Evolutionary conservation across 192 early-diverging fungal genomes (phyloP).

Genomic region (Neocallimastix lanati): DNA sequence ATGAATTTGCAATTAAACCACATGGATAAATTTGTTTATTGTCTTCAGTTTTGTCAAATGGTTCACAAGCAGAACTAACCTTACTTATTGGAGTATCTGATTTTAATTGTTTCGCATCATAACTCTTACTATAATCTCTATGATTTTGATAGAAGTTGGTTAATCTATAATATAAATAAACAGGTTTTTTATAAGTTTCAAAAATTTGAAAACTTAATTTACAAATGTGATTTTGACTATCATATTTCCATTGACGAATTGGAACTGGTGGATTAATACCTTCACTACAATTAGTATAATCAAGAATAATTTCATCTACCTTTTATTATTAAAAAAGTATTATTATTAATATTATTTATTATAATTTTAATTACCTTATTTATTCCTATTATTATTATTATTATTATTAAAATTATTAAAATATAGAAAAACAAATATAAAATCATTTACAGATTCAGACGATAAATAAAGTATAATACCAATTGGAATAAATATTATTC

Average conservation of each 20-base stretch:
- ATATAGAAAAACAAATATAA: too few relatives aligned
- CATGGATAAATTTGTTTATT: conserved; percentile 71
- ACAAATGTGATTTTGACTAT: conserved; percentile 30
- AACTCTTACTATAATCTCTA: conserved; percentile 73
- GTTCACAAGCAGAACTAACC: not conserved
- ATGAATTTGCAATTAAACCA: conserved; percentile 92
- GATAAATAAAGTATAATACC: conserved; percentile 80
- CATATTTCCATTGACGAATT: conserved; percentile 21
- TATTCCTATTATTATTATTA: too few relatives aligned
- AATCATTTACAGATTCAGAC: conserved; percentile 51
- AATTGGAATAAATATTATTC: conserved; percentile 86
- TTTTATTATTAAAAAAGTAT: too few relatives aligned
- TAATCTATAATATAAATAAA: conserved; percentile 87
- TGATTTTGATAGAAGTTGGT: conserved; percentile 99
- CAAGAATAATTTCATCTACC: conserved; percentile 59
- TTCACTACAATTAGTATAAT: conserved; percentile 74
- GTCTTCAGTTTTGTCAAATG: too few relatives aligned
- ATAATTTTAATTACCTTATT: too few relatives aligned
- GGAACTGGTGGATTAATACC: not conserved
- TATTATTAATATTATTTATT: too few relatives aligned
- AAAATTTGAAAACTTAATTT: conserved; percentile 52
- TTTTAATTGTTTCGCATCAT: conserved; percentile 62
- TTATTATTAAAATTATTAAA: not conserved
- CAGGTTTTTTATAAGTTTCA: conserved; percentile 42
- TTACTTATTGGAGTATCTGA: not conserved